Conservation (phyloP, 192 early-diverging fungal species). For the Umbelopsis sp. region DNA sequence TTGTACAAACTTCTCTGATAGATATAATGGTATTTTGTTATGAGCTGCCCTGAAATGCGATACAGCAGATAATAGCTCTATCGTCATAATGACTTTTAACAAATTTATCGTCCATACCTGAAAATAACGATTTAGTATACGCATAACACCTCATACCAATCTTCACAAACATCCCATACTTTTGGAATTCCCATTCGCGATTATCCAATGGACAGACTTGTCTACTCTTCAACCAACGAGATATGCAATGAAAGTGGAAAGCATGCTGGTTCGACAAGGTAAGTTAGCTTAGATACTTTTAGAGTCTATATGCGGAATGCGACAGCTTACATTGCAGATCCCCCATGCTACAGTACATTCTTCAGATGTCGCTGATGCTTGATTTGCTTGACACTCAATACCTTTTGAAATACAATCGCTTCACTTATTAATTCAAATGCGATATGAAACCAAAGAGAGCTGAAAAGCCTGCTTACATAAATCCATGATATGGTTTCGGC, state of each 20-base stretch:
- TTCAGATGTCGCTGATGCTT: conserved; percentile 87
- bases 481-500: conserved; percentile 99
- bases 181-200: conserved; percentile 98
- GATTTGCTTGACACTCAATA: conserved; percentile 98
- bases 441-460: not conserved
- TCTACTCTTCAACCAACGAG: conserved; percentile 95
- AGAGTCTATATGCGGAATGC: not conserved
- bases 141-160: not conserved
- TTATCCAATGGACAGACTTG: conserved; percentile 98
- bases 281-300: not conserved
- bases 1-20: conserved; percentile 10
- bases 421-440: not conserved
- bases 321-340: conserved; percentile 79
- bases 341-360: conserved; percentile 98
- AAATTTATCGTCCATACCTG: conserved; percentile 26
- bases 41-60: not conserved
- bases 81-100: not conserved
- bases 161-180: conserved; percentile 55
- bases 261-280: conserved; percentile 70
- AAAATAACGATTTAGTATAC: not conserved
- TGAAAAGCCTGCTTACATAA: conserved; percentile 67
- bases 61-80: conserved; percentile 3
- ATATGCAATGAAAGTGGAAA: conserved; percentile 99
- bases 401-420: conserved; percentile 45
- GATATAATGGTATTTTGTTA: conserved; percentile 1